Evolutionary conservation across 2,329 filamentous ascomycete species (phyloP).

Genomic region (Arthrobotrys sphaeroides): DNA sequence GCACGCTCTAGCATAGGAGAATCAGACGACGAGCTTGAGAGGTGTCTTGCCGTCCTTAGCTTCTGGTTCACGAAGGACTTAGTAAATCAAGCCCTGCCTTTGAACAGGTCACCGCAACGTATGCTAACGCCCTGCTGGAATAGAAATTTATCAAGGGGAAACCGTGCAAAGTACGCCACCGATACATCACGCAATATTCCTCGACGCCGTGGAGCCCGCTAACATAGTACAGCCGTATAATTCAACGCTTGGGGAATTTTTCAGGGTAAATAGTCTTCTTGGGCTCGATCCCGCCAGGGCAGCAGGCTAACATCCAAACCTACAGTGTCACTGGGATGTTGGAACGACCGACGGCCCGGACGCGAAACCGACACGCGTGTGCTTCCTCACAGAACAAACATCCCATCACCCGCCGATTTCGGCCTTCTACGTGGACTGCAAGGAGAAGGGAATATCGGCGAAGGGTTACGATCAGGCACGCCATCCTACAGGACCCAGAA

Average conservation of each 20-base stretch:
- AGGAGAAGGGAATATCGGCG: slow-evolving; percentile 86
- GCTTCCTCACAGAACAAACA: slow-evolving; percentile 96
- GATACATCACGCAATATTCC: neutral
- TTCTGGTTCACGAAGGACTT: slow-evolving; percentile 99
- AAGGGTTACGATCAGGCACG: slow-evolving; percentile 84
- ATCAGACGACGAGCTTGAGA: slow-evolving; percentile 87
- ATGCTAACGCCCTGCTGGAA: slow-evolving; percentile 1
- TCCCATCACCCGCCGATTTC: slow-evolving; percentile 98
- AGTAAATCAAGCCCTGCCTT: slow-evolving; percentile 60
- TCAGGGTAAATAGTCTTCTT: slow-evolving; percentile 72
- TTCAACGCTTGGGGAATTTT: slow-evolving; percentile 95
- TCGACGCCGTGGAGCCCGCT: neutral
- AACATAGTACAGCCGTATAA: slow-evolving; percentile 76
- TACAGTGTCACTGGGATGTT: slow-evolving; percentile 94
- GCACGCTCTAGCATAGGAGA: slow-evolving; percentile 74
- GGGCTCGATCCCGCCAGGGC: neutral
- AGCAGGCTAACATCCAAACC: slow-evolving; percentile 35
- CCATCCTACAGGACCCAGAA: slow-evolving; percentile 5
- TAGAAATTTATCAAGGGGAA: slow-evolving; percentile 97
- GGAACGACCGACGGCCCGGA: slow-evolving; percentile 64
- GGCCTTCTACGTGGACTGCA: slow-evolving; percentile 92
- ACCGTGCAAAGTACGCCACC: slow-evolving; percentile 77
- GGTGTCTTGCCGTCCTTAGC: slow-evolving; percentile 91
- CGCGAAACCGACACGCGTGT: slow-evolving; percentile 75
- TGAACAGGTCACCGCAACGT: neutral